Evolutionary conservation across 192 early-diverging fungal genomes (phyloP).

Genomic region (Diversispora eburnea): DNA sequence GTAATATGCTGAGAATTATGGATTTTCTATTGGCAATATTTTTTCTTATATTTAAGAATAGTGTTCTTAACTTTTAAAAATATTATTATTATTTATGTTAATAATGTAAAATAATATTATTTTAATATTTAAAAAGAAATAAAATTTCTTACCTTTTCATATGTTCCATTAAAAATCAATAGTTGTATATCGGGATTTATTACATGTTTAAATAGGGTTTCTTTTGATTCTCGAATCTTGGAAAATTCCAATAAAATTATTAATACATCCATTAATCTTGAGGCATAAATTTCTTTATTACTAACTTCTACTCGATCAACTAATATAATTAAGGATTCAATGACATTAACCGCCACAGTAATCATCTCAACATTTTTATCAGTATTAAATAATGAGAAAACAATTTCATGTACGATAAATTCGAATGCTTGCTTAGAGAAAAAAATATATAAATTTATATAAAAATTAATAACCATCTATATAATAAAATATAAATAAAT

Average conservation of each 20-base stretch:
- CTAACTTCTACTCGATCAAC: neutral
- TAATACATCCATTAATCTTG: slow-evolving; percentile 8
- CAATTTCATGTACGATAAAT: slow-evolving; percentile 8
- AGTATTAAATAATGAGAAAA: neutral
- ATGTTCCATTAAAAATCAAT: neutral
- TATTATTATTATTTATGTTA: too few relatives aligned
- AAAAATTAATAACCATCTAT: neutral
- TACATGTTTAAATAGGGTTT: neutral
- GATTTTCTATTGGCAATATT: neutral
- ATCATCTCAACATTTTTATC: slow-evolving; percentile 18
- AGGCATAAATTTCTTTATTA: neutral
- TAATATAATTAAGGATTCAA: slow-evolving; percentile 1
- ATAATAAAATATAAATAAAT: too few relatives aligned
- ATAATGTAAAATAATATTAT: too few relatives aligned
- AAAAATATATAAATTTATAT: neutral
- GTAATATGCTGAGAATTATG: slow-evolving; percentile 7
- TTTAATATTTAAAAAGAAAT: neutral
- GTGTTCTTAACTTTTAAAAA: slow-evolving; percentile 9
- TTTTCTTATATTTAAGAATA: neutral
- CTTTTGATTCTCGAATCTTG: neutral
- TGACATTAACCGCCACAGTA: slow-evolving; percentile 2
- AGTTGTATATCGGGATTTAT: neutral
- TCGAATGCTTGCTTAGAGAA: slow-evolving; percentile 3
- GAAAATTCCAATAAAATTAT: neutral
- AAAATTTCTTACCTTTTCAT: slow-evolving; percentile 10